Evolutionary conservation across 2,329 filamentous ascomycete genomes (phyloP), one percentile per base, ranked within the genome.

Genomic region (Tolypocladium guangdongense): DNA sequence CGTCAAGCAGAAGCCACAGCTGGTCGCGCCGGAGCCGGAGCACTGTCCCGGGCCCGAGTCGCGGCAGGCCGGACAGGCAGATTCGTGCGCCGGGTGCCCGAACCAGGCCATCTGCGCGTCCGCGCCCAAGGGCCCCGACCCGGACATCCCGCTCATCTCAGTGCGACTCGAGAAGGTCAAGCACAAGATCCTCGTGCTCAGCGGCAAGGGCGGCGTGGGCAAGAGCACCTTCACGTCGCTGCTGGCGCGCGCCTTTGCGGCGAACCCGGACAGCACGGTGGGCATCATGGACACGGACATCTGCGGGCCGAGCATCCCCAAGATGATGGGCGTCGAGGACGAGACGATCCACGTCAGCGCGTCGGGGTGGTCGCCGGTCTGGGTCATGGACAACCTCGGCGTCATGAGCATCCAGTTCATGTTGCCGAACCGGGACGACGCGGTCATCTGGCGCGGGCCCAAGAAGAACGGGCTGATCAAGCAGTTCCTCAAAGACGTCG

Each of bases 381-480:
- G 91, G 88, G 91, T 96, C 18, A 81, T 85, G 62, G 93, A 97
- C 62, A 99, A 97, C 63, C 76, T 99, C 4, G 88, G 87, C 2
- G 90, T 96, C 50, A 97, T 99, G 92, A 93, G 87, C 64, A 90
- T 99, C 59, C 93, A 99, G 70, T 99, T 99, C 68, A 95, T 99
- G 90, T 77, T 99, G 47, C 93, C 93, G 0, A 90, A 89, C 63
- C 80, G 88, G 48, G 92, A 99, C 68, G 91, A 96, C 65, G 93
- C 93, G 4, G 86, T 99, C 41, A 99, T 99, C 60, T 99, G 93
- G 93, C 82, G 93, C 50, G 93, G 93, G 0, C 87, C 93, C 3
- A 99, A 99, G 80, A 99, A 99, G 80, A 99, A 97, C 64, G 93
- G 93, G 0, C 73, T 99, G 54, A 97, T 99, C 66, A 99, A 99